A percentile compares a stretch with the other conserved stretches of the same genome.
phyloP scores from a whole-genome alignment of 1,284 basidiomycete genomes.

The Ustilago crameri region DNA sequence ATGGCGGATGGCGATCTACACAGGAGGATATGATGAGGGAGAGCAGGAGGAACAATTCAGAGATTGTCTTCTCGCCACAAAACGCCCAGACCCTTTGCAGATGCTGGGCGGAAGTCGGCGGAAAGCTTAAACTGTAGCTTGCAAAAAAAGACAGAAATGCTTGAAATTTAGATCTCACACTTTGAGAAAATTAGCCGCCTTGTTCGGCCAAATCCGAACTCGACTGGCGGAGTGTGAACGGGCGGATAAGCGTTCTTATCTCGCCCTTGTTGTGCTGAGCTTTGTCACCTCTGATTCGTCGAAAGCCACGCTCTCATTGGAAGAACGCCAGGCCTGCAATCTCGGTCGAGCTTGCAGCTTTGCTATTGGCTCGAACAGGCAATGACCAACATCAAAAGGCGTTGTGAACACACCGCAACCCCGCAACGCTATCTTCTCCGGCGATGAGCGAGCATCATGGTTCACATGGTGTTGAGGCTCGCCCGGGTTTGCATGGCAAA shows the following conservation, averaged over 20 bases:
- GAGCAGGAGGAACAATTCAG: background rate
- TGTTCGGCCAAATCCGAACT: slow-evolving; percentile 15
- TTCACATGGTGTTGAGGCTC: no score
- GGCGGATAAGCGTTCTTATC: slow-evolving; percentile 11
- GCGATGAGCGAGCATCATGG: no score
- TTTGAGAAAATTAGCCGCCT: no score
- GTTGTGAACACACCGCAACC: background rate
- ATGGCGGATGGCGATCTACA: background rate
- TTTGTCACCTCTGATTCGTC: slow-evolving; percentile 8
- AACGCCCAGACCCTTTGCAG: background rate
- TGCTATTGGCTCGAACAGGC: background rate
- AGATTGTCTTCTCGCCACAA: background rate
- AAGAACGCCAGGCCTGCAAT: slow-evolving; percentile 1
- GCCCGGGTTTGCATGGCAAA: no score
- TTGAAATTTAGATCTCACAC: no score
- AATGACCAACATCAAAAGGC: background rate
- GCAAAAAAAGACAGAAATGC: no score
- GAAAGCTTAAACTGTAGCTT: no score
- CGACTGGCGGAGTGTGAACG: background rate
- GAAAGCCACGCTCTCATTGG: background rate
- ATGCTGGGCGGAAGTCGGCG: no score
- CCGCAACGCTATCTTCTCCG: no score
- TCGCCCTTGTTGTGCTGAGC: background rate
- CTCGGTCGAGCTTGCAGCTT: slow-evolving; percentile 12
- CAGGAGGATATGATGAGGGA: background rate